A percentile compares a stretch with the other conserved stretches of the same genome.
Evolutionary conservation across 352 stramenopile species (phyloP).

Genomic region (Globisporangium cederbergense): DNA sequence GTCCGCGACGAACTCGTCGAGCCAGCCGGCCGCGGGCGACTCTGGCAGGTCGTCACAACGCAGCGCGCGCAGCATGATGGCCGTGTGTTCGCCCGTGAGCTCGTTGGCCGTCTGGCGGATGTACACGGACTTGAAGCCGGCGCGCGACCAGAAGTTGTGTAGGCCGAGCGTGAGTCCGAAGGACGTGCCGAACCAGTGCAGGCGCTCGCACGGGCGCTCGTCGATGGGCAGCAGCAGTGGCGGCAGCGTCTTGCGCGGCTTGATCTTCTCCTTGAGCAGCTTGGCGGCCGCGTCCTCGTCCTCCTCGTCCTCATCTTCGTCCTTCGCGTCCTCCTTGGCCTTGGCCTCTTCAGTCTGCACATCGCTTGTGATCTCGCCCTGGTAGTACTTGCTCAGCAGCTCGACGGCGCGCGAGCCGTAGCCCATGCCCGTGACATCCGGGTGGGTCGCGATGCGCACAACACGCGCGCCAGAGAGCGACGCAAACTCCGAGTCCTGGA

Average conservation of each 20-base stretch:
- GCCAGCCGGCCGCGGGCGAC: constrained; percentile 86
- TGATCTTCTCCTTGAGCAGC: constrained; percentile 87
- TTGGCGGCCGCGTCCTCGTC: constrained; percentile 48
- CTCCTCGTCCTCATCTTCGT: constrained; percentile 39
- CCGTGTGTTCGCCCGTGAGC: constrained; percentile 97
- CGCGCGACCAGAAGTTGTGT: constrained; percentile 97
- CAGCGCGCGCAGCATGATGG: constrained; percentile 88
- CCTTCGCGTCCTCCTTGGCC: constrained; percentile 25
- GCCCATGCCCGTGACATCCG: constrained; percentile 95
- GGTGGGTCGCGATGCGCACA: constrained; percentile 98
- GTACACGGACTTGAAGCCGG: constrained; percentile 96
- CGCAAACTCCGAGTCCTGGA: constrained; percentile 98
- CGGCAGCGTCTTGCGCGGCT: constrained; percentile 95
- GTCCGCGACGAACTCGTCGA: constrained; percentile 94
- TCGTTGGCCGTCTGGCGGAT: constrained; percentile 99
- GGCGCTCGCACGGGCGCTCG: constrained; percentile 90
- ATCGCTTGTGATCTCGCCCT: constrained; percentile 92
- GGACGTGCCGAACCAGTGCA: constrained; percentile 98
- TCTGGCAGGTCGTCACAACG: constrained; percentile 75
- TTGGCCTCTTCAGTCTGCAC: constrained; percentile 31
- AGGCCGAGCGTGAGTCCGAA: constrained; percentile 97
- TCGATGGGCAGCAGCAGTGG: constrained; percentile 95
- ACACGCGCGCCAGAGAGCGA: constrained; percentile 95
- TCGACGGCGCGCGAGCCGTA: constrained; percentile 97
- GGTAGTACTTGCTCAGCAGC: constrained; percentile 97